Evolutionary conservation across 2,329 filamentous ascomycete species (phyloP).

Genomic region (Escovopsis weberi): DNA sequence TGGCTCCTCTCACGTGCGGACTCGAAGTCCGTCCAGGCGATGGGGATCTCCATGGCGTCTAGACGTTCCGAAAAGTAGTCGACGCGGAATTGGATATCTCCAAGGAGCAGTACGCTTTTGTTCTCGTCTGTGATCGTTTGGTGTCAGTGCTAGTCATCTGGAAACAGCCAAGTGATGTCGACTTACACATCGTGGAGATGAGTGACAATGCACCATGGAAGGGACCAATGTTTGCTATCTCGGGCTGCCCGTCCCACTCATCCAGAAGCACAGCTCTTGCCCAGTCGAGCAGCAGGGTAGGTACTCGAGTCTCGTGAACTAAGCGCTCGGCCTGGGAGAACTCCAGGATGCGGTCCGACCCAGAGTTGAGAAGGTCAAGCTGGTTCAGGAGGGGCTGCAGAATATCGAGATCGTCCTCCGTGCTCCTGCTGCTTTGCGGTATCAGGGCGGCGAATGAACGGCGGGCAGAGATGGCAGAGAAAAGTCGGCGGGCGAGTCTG

Average conservation of each 20-base stretch:
- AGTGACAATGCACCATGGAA: slow-evolving; percentile 67
- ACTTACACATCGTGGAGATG: slow-evolving; percentile 57
- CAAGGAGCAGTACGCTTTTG: slow-evolving; percentile 48
- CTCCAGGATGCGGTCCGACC: slow-evolving; percentile 28
- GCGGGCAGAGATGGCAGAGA: slow-evolving; percentile 40
- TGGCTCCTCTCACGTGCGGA: slow-evolving; percentile 52
- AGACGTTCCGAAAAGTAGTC: slow-evolving; percentile 64
- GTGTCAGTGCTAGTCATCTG: slow-evolving; percentile 7
- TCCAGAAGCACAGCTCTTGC: slow-evolving; percentile 59
- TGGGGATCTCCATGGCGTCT: slow-evolving; percentile 59
- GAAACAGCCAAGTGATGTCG: background rate
- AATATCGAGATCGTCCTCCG: slow-evolving; percentile 21
- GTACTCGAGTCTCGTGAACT: slow-evolving; percentile 41
- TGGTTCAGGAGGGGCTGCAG: slow-evolving; percentile 36
- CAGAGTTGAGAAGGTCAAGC: slow-evolving; percentile 35
- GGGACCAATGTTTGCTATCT: slow-evolving; percentile 53
- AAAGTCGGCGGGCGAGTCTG: slow-evolving; percentile 42
- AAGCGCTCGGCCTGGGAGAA: slow-evolving; percentile 37
- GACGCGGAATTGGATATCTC: slow-evolving; percentile 56
- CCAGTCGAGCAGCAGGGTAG: slow-evolving; percentile 52
- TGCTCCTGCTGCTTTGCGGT: slow-evolving; percentile 19
- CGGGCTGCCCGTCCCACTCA: slow-evolving; percentile 65
- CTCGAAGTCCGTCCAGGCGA: slow-evolving; percentile 51
- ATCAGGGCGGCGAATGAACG: slow-evolving; percentile 34
- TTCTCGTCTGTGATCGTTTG: slow-evolving; percentile 35